Evolutionary conservation across 2,329 filamentous ascomycete genomes (phyloP).

Genomic region (Trichoderma harzianum): DNA sequence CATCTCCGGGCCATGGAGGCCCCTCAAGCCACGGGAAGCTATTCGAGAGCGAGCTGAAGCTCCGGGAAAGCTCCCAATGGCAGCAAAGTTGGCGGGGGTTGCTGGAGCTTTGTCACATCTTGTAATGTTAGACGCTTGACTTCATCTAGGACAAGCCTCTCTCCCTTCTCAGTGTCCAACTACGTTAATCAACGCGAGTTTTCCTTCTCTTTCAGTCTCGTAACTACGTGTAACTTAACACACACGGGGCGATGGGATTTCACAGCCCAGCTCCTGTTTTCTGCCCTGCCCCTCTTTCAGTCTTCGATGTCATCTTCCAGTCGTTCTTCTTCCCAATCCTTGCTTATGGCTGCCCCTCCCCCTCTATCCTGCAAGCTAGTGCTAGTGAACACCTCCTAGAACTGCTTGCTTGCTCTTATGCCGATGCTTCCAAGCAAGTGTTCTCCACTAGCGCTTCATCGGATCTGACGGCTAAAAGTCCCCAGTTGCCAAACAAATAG

Average conservation of each 20-base stretch:
- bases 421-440: neutral
- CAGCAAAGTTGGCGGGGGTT: neutral
- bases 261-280: neutral
- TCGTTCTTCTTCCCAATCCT: neutral
- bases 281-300: neutral
- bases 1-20: neutral
- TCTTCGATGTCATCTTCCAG: neutral
- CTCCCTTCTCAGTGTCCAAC: neutral
- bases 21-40: neutral
- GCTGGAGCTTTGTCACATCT: neutral
- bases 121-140: neutral
- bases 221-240: neutral
- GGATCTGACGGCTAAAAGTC: constrained; percentile 11
- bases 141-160: neutral
- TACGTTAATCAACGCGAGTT: neutral
- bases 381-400: neutral
- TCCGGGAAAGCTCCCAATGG: neutral
- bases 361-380: neutral
- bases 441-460: neutral
- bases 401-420: neutral
- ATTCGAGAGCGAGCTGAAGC: neutral
- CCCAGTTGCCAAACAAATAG: neutral
- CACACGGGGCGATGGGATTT: neutral
- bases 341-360: neutral
- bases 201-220: neutral